Percentiles rank a stretch among this genome's conserved stretches.
Conservation (phyloP, 2,329 filamentous ascomycete genomes). For the Sarocladium strictum region DNA sequence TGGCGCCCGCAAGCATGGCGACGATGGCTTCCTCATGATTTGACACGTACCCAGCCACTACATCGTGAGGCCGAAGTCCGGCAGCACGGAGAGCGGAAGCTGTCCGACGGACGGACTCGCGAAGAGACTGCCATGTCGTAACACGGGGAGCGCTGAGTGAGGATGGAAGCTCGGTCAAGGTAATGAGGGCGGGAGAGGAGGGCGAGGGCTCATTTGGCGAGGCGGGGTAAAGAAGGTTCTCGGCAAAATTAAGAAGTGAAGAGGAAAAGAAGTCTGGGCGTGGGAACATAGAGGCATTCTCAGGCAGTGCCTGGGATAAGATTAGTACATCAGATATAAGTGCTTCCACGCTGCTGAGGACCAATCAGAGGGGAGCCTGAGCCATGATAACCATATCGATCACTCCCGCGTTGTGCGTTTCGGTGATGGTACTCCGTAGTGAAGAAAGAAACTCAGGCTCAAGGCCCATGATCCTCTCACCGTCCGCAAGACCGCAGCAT, state of each 20-base stretch:
- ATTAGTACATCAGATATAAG: no score
- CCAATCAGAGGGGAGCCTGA: no score
- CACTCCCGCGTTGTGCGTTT: no score
- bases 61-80: conserved; percentile 51
- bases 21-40: conserved; percentile 86
- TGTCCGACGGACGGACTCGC: conserved; percentile 70
- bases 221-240: conserved; percentile 83
- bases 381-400: no score
- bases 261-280: conserved; percentile 80
- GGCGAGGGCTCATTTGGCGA: conserved; percentile 37
- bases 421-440: no score
- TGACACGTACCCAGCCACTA: conserved; percentile 72
- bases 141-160: conserved; percentile 43
- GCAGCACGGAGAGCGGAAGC: conserved; percentile 62
- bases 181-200: conserved; percentile 65
- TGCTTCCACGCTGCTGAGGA: no score
- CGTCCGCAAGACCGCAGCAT: no score
- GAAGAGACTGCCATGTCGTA: conserved; percentile 71
- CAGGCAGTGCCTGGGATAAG: conserved; percentile 56
- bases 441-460: no score
- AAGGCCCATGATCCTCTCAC: no score
- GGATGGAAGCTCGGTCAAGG: conserved; percentile 63
- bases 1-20: conserved; percentile 77
- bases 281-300: conserved; percentile 70
- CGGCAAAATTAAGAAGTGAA: conserved; percentile 81